Base-by-base conservation (phyloP, 139 green algal genomes). In the Ulvella scutata region DNA sequence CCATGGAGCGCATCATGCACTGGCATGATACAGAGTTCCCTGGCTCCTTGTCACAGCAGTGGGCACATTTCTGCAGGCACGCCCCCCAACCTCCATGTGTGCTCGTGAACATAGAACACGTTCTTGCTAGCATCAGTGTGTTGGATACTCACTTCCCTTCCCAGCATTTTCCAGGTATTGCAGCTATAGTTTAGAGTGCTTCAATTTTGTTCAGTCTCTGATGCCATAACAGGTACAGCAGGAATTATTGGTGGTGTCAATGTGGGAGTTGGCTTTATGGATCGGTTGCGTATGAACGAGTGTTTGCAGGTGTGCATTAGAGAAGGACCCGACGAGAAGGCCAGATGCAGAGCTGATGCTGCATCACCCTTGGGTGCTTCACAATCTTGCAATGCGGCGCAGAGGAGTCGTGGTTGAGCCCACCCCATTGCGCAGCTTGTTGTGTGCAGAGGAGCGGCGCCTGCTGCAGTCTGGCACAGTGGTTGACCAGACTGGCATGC, bases 1-100 rank as follows among this genome's bases (percentile, higher is more conserved):
- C 90, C 1, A 85, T 83, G 74, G 80, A 76, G 29, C 81, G 87
- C 37, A 96, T 96, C 81, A 86, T 92, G 79, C 83, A 87, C 76
- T 79, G 74, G 61, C 82, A 88, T 74, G 78, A 84, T 26, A 85
- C 90, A 60, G 59, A 77, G 13, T 91, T 88, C 67, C 80, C 84
- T 3, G 35, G 35, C 6, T 43, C 43, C 6, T 74, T 74, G 33
- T 76, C 75, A 0, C 17, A 59, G 0, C 62, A 77, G 44, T 88
- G 81, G 83, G 44, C 72, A 1, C 77, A 87, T 36, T 90, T 90
- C 77, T 80, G 88, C 26, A 59, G 75, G 0, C 17, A 61, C 33
- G 82, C 17, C 40, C 40, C 40, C 40, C 17, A 17, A 20, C 40
- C 17, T 20, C 21, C 40, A 26, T 59, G 40, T 59, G 17, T 20